Conservation (phyloP, 805 yeast species). For the Babjeviella inositovora region DNA sequence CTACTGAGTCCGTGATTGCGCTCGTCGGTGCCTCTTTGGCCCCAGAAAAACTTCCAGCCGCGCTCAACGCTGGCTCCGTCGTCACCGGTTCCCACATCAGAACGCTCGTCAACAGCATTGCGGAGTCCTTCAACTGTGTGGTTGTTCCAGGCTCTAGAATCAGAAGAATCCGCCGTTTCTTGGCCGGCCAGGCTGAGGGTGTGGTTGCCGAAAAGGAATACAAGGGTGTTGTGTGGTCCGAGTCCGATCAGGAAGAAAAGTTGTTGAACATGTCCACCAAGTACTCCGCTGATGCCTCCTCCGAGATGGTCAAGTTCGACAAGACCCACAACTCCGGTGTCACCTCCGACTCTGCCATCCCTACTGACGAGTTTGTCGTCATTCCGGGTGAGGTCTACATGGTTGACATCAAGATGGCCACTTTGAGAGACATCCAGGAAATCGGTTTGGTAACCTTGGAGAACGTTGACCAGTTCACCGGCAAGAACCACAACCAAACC, state of each 20-base stretch:
- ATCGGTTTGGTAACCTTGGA: conserved; percentile 59
- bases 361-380: conserved; percentile 62
- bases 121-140: conserved; percentile 65
- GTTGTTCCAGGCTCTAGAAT: conserved; percentile 90
- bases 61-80: conserved; percentile 17
- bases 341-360: conserved; percentile 40
- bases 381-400: conserved; percentile 75
- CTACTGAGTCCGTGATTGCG: conserved; percentile 72
- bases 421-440: conserved; percentile 33
- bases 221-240: conserved; percentile 86
- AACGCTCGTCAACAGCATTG: conserved; percentile 69
- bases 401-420: conserved; percentile 71
- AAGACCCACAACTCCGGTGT: conserved; percentile 16
- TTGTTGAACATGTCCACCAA: conserved; percentile 26
- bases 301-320: conserved; percentile 21
- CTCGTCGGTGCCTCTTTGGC: conserved; percentile 57
- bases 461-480: conserved; percentile 45
- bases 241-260: conserved; percentile 56
- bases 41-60: conserved; percentile 61
- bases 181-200: conserved; percentile 93
- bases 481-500: conserved; percentile 37
- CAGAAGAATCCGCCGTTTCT: conserved; percentile 80
- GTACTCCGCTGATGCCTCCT: conserved; percentile 7
- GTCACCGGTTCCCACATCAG: conserved; percentile 65
- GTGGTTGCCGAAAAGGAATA: conserved; percentile 83